Evolutionary conservation across 1,284 basidiomycete species (phyloP), one percentile per base, ranked within the genome.

Genomic region (Fereydounia khargensis): DNA sequence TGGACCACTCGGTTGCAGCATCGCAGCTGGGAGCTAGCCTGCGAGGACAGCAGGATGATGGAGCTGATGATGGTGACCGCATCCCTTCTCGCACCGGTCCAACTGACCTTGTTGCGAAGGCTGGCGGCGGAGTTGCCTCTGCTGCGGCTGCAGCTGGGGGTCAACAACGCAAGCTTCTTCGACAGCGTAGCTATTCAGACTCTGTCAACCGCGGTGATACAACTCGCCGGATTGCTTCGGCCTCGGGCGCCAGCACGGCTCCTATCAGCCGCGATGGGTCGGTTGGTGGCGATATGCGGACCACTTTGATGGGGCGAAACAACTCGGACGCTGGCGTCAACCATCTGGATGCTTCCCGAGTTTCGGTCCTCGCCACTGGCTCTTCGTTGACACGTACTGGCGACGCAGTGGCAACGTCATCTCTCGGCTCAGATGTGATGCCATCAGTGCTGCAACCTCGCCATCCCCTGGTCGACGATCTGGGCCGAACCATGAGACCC

Each of bases 111-210:
- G 4, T 14, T 27, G 6, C 39, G 36, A 27, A 34, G 36, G 5
- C 20, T 22, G 6, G 35, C 53, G 9, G 38, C 22, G 14, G 44
- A 49, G 18, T n/a, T 23, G 3, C 34, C 23, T 18, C 34, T 30
- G 17, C 39, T 37, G 27, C 47, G 6, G 24, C 17, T 6, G 11
- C 7, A 14, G 21, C 22, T 17, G 21, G 20, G 11, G 9, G 19
- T 22, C 35, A 6, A 7, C 35, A 18, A 13, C 34, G 38, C 41
- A 22, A 45, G 11, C 42, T 58, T 4, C 47, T 22, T 24, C 52
- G 57, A 35, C 57, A 61, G 37, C 44, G 57, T 22, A 61, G 57
- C 42, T 61, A 61, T 42, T 61, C 57, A 23, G 57, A 61, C 43
- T 61, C 57, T 22, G 40, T 56, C 57, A 7, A 35, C 18, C 11